Evolutionary conservation across 176 grass and related monocot genomes (phyloP), one percentile per base, ranked within the genome.

Genomic region (Miscanthus lutarioriparius): DNA sequence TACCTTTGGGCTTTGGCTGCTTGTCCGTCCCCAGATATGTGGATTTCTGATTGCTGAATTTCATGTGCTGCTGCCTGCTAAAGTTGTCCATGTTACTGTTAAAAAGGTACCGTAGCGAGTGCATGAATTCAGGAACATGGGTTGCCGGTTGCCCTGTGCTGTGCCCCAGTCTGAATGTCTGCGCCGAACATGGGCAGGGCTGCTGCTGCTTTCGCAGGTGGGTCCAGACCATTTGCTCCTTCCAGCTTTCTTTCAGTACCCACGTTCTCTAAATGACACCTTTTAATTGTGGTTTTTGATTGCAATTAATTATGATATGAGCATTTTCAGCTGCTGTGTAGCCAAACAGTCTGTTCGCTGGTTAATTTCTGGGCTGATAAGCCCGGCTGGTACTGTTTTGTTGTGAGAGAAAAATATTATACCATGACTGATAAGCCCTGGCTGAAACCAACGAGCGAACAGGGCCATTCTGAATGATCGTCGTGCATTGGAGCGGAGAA

Each of bases 41-140:
- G 76, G 19, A 54, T 54, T 54, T 22, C 0, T n/a, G 12, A 26
- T 38, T 17, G 17, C 78, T 51, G 16, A 35, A 48, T 15, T 5
- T 39, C 17, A 28, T 36, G 8, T 51, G 16, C 78, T 80, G 23
- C 4, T 45, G 53, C 53, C 53, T 56, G 53, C 53, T n/a, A 56
- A 44, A 44, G n/a, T 65, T 43, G 14, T 66, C 36, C 11, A 17
- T 66, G 25, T 64, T 67, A 35, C 62, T 36, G 28, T 10, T 35
- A 32, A 67, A 67, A 35, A 67, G 16, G 23, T 32, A 30, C 25
- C 63, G 22, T 41, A 27, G 35, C 25, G 27, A 80, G 27, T 37
- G 78, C 63, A 68, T 68, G 27, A 51, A 80, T 80, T 80, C 17
- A 15, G 41, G 78, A 80, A 80, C 78, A 80, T 80, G 78, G 78